Evolutionary conservation across 208 protist species (phyloP).

Genomic region (Acanthamoeba castellanii): DNA sequence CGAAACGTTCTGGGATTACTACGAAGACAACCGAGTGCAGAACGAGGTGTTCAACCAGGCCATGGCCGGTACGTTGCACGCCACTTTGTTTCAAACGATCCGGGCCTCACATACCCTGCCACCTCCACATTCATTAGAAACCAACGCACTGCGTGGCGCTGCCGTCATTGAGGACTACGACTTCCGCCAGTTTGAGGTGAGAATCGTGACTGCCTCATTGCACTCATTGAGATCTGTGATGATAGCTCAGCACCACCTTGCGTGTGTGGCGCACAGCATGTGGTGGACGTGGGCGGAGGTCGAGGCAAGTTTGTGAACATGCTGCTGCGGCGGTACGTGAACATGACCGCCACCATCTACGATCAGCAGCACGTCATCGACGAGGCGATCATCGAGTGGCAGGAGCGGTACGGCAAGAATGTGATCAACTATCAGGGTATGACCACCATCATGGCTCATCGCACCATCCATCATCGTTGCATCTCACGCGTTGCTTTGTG

Average conservation of each 20-base stretch:
- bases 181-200: conserved; percentile 16
- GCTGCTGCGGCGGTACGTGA: neutral
- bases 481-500: neutral
- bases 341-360: conserved; percentile 30
- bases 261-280: neutral
- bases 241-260: neutral
- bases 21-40: conserved; percentile 52
- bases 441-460: neutral
- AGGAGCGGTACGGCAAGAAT: neutral
- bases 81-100: neutral
- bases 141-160: conserved; percentile 8
- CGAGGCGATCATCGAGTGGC: conserved; percentile 33
- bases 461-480: neutral
- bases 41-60: conserved; percentile 60
- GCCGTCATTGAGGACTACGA: conserved; percentile 59
- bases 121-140: neutral
- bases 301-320: conserved; percentile 38
- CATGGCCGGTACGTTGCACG: neutral
- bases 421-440: conserved; percentile 11
- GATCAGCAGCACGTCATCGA: conserved; percentile 66
- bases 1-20: conserved; percentile 59
- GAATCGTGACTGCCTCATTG: too few species aligned
- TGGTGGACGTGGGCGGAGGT: conserved; percentile 35
- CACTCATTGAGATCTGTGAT: neutral
- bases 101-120: neutral